Percentiles rank a stretch among this genome's conserved stretches.
These are phyloP conservation scores for Sicyos edulis DNA, from an alignment of 306 rosid species.

Conservation along the genomic window DNA sequence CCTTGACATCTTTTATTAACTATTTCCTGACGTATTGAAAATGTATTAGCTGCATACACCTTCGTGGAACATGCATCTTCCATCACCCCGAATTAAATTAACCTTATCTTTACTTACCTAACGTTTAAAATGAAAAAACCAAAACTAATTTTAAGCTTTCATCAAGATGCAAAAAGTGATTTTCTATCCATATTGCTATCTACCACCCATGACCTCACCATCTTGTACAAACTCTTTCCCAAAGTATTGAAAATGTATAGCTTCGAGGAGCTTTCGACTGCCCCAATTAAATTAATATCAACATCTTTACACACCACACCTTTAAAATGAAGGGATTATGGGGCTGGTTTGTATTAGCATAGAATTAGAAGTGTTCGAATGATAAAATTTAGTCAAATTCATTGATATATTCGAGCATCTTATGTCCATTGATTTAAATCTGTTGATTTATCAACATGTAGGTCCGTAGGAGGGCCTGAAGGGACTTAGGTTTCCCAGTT, in stretches of 20 bases:
- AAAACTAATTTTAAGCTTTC: not conserved
- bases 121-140: not conserved
- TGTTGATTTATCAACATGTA: not conserved
- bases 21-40: not conserved
- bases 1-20: not conserved
- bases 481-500: not conserved
- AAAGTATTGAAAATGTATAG: no score
- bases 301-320: no score
- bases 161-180: not conserved
- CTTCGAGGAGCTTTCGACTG: no score
- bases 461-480: not conserved
- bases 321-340: not conserved
- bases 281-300: no score
- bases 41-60: not conserved
- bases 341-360: not conserved
- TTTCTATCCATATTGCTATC: not conserved
- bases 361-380: not conserved
- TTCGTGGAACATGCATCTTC: constrained; percentile 1
- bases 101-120: not conserved
- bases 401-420: not conserved
- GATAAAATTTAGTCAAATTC: not conserved
- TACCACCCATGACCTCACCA: not conserved
- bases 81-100: not conserved
- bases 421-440: not conserved
- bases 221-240: no score